A percentile compares a stretch with the other conserved stretches of the same genome.
These are phyloP conservation scores for Hyphopichia homilentoma DNA, from an alignment of 805 yeast species.

Conservation along the genomic window DNA sequence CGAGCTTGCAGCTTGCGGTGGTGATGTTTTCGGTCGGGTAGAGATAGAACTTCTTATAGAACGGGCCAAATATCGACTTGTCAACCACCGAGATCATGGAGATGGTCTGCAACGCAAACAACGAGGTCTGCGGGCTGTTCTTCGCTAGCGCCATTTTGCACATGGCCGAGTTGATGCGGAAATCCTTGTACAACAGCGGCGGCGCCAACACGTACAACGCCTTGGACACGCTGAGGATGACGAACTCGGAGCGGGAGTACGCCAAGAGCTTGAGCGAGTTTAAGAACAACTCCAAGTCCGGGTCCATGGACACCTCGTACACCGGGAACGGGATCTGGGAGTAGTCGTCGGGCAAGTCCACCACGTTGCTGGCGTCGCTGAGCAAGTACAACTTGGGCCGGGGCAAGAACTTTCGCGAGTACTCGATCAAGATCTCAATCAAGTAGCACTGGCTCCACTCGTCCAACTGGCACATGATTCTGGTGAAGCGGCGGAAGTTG, in stretches of 20 bases:
- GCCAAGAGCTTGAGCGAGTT: conserved; percentile 43
- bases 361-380: conserved; percentile 23
- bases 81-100: conserved; percentile 31
- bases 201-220: conserved; percentile 59
- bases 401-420: conserved; percentile 58
- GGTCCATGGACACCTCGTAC: conserved; percentile 43
- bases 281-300: conserved; percentile 57
- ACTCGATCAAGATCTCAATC: conserved; percentile 62
- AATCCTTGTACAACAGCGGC: conserved; percentile 45
- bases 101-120: conserved; percentile 46
- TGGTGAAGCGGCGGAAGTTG: conserved; percentile 57
- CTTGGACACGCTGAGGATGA: conserved; percentile 56
- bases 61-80: conserved; percentile 25
- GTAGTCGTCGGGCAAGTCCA: conserved; percentile 43
- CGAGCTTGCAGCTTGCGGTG: conserved; percentile 52
- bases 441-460: conserved; percentile 65
- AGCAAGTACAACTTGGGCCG: conserved; percentile 42
- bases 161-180: conserved; percentile 49
- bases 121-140: conserved; percentile 14
- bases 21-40: conserved; percentile 48
- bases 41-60: conserved; percentile 50
- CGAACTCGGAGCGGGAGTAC: conserved; percentile 53
- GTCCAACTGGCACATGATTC: conserved; percentile 50
- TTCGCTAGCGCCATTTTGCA: conserved; percentile 37
- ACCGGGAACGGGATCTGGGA: conserved; percentile 10